Evolutionary conservation across 1,139 yeast species (phyloP).

Genomic region (Kodamaea alishanica): DNA sequence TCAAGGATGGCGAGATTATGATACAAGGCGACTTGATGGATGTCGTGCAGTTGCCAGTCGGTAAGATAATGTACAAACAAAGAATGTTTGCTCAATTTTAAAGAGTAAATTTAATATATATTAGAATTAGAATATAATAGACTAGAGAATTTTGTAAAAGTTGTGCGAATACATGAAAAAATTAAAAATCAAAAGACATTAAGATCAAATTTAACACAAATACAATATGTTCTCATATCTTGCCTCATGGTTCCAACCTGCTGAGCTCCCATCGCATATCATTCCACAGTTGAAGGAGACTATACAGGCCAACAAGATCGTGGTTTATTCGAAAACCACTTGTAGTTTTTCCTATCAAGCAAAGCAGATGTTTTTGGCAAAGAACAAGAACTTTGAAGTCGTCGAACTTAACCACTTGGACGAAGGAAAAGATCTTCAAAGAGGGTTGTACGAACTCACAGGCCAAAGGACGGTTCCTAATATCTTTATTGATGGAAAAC

Average conservation of each 20-base stretch:
- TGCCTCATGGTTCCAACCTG: conserved; percentile 11
- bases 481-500: conserved; percentile 17
- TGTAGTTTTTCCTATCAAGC: conserved; percentile 30
- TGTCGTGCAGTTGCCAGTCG: conserved; percentile 7
- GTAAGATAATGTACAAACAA: conserved; percentile 14
- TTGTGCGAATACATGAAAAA: too few relatives aligned
- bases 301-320: conserved; percentile 18
- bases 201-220: too few relatives aligned
- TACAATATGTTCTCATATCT: conserved; percentile 11
- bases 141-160: too few relatives aligned
- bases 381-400: conserved; percentile 16
- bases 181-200: too few relatives aligned
- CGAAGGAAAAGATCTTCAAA: conserved; percentile 18
- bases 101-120: background rate
- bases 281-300: conserved; percentile 17
- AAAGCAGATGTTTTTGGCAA: conserved; percentile 17
- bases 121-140: too few relatives aligned
- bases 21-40: conserved; percentile 4
- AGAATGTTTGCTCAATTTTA: conserved; percentile 19
- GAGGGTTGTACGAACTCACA: conserved; percentile 14
- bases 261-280: conserved; percentile 17
- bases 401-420: conserved; percentile 22
- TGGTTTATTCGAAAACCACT: conserved; percentile 25
- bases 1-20: conserved; percentile 1
- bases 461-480: conserved; percentile 20